A percentile compares a stretch with the other conserved stretches of the same genome.
Conservation (phyloP, 352 stramenopile genomes). For the Aphanomyces cochlioides region DNA sequence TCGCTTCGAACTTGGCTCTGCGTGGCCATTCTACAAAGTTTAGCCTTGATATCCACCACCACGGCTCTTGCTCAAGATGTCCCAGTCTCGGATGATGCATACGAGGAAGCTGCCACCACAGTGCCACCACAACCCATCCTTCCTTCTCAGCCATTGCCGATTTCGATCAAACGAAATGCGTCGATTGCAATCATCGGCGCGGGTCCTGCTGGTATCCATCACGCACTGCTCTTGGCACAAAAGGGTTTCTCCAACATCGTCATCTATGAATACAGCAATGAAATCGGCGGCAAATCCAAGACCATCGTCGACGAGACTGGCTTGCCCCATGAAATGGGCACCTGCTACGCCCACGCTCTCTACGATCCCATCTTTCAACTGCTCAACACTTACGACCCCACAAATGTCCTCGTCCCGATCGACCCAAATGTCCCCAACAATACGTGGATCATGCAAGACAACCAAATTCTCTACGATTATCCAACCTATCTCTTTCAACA, state of each 20-base stretch:
- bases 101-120: too few species aligned
- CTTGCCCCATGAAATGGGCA: constrained; percentile 5
- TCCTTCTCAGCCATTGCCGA: too few species aligned
- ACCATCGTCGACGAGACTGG: not conserved
- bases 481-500: not conserved
- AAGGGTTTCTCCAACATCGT: constrained; percentile 27
- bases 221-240: constrained; percentile 24
- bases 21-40: too few species aligned
- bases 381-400: constrained; percentile 2
- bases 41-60: too few species aligned
- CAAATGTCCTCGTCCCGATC: not conserved
- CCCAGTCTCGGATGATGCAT: too few species aligned
- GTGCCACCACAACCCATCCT: too few species aligned
- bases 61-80: too few species aligned
- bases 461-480: not conserved
- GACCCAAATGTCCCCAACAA: not conserved
- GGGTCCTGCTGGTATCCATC: constrained; percentile 18
- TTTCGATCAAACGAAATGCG: not conserved
- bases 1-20: too few species aligned
- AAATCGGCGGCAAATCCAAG: constrained; percentile 8
- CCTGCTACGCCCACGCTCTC: not conserved
- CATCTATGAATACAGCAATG: constrained; percentile 17
- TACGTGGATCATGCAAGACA: constrained; percentile 7
- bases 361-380: constrained; percentile 3
- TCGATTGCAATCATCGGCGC: constrained; percentile 31